A percentile compares a stretch with the other conserved stretches of the same genome.
phyloP scores from a whole-genome alignment of 164 flowering plant species.

The Umbilicus rupestris region DNA sequence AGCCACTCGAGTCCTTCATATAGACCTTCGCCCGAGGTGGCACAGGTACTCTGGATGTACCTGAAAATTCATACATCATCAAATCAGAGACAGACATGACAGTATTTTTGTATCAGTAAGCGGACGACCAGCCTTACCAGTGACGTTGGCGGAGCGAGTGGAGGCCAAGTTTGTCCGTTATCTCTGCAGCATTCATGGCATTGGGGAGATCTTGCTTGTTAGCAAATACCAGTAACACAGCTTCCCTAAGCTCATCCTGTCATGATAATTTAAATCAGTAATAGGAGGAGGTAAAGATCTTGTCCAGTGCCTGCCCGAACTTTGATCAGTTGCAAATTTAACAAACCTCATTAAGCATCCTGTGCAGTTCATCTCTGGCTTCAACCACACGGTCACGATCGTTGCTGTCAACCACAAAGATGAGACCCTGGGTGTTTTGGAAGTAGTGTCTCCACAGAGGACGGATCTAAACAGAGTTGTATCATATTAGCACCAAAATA shows the following conservation, averaged over 20 bases:
- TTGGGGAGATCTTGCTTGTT: conserved; percentile 7
- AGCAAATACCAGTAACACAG: conserved; percentile 1
- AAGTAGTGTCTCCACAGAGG: conserved; percentile 6
- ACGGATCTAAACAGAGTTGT: conserved; percentile 9
- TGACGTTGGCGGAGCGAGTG: conserved; percentile 3
- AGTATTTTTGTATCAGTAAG: background rate
- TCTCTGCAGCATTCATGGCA: conserved; percentile 5
- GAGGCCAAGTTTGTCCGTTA: background rate
- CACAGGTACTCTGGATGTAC: conserved; percentile 5
- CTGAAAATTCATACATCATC: background rate
- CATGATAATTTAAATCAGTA: background rate
- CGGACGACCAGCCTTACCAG: background rate
- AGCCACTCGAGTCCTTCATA: conserved; percentile 1
- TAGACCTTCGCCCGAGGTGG: conserved; percentile 1
- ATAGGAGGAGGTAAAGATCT: background rate
- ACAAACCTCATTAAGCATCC: background rate
- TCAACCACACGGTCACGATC: background rate
- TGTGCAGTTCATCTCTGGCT: conserved; percentile 4
- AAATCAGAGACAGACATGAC: background rate
- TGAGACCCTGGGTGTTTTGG: background rate
- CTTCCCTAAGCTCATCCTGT: conserved; percentile 4
- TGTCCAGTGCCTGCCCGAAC: background rate
- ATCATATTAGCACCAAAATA: no score
- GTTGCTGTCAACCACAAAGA: conserved; percentile 4
- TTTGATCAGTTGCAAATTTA: background rate